phyloP scores from a whole-genome alignment of 176 grass and related monocot species.

The Ensete glaucum region DNA sequence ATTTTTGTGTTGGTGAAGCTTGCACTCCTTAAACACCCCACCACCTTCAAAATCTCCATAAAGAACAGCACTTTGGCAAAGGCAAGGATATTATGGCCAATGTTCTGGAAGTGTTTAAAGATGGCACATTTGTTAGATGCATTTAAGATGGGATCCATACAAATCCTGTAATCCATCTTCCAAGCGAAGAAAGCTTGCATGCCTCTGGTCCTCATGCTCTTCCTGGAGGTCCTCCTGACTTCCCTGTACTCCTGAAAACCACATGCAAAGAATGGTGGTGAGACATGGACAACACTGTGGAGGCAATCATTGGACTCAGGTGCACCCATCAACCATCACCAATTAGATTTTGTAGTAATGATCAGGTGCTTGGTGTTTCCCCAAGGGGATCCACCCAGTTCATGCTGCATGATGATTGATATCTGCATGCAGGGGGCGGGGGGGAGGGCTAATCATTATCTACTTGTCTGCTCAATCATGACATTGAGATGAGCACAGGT shows the following conservation, averaged over 20 bases:
- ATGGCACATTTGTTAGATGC: neutral
- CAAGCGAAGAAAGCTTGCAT: neutral
- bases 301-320: constrained; percentile 6
- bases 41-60: neutral
- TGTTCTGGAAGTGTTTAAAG: neutral
- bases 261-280: constrained; percentile 1
- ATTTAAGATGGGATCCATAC: neutral
- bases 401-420: constrained; percentile 1
- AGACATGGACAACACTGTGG: neutral
- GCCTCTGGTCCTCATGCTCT: neutral
- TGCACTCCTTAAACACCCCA: no score
- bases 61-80: constrained; percentile 16
- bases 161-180: neutral
- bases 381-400: neutral
- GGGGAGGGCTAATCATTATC: neutral
- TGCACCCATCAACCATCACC: neutral
- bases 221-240: constrained; percentile 9
- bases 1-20: neutral
- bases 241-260: constrained; percentile 10
- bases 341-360: no score
- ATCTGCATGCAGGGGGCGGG: neutral
- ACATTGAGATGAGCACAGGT: neutral
- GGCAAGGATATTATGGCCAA: neutral
- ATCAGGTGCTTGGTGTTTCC: neutral
- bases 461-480: neutral